phyloP scores from a whole-genome alignment of 2,329 filamentous ascomycete species.

The Lasiodiplodia citricola region DNA sequence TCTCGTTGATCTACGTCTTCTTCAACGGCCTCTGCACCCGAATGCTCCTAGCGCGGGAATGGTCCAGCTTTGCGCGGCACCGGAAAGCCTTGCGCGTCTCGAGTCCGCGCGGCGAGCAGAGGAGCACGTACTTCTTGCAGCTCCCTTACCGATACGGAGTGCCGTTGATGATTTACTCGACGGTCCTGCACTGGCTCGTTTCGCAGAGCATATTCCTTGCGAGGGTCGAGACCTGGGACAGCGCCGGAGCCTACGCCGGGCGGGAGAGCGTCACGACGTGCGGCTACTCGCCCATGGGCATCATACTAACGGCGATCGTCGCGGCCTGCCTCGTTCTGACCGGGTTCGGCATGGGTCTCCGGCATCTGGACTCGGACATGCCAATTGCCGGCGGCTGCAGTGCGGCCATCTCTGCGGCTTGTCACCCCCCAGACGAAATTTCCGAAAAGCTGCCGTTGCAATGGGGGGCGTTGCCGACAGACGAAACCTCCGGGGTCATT shows the following conservation, averaged over 20 bases:
- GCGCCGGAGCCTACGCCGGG: neutral
- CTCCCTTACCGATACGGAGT: constrained; percentile 45
- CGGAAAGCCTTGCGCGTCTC: constrained; percentile 48
- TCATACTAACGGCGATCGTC: constrained; percentile 26
- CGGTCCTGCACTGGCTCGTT: constrained; percentile 50
- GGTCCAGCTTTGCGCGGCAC: constrained; percentile 28
- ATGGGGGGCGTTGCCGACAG: neutral
- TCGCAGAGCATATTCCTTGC: constrained; percentile 52
- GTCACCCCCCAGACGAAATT: neutral
- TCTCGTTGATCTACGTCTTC: constrained; percentile 53
- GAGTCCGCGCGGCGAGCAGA: constrained; percentile 44
- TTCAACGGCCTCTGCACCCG: constrained; percentile 54
- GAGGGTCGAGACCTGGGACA: constrained; percentile 32
- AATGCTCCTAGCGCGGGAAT: constrained; percentile 57
- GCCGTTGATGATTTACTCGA: constrained; percentile 42
- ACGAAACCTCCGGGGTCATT: neutral
- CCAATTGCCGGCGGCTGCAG: constrained; percentile 6
- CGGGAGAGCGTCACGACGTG: constrained; percentile 19
- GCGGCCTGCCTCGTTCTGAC: neutral
- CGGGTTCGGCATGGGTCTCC: neutral
- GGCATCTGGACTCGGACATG: neutral
- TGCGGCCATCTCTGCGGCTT: constrained; percentile 15
- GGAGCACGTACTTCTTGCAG: constrained; percentile 39
- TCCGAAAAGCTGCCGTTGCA: neutral
- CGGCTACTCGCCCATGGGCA: constrained; percentile 30